Conservation (phyloP, 2,329 filamentous ascomycete genomes). For the Penicillium sp. region DNA sequence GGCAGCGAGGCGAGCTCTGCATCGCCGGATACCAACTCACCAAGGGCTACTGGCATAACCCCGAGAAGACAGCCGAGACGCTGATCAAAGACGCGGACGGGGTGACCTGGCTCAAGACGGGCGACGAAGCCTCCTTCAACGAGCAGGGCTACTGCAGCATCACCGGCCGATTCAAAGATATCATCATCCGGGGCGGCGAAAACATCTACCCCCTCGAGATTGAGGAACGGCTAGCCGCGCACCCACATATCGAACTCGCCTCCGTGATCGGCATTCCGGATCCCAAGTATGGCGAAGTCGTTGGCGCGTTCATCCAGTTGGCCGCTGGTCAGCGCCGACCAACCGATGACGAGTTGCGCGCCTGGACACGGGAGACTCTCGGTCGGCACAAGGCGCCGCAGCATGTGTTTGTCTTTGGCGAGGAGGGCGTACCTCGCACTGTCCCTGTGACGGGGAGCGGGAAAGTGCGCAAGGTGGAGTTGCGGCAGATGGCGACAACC, state of each 20-base stretch:
- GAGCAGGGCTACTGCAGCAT: slow-evolving; percentile 68
- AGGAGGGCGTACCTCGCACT: slow-evolving; percentile 53
- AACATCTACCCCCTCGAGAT: slow-evolving; percentile 76
- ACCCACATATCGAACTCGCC: slow-evolving; percentile 64
- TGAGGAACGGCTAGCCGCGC: slow-evolving; percentile 69
- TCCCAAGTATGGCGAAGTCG: slow-evolving; percentile 72
- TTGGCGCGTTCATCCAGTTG: slow-evolving; percentile 61
- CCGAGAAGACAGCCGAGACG: slow-evolving; percentile 72
- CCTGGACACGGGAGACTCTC: slow-evolving; percentile 64
- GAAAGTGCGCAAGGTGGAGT: slow-evolving; percentile 66
- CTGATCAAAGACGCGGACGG: slow-evolving; percentile 65
- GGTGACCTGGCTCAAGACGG: slow-evolving; percentile 65
- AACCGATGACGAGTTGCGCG: slow-evolving; percentile 57
- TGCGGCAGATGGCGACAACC: slow-evolving; percentile 52
- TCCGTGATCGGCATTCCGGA: slow-evolving; percentile 71
- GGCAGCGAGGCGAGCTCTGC: slow-evolving; percentile 71
- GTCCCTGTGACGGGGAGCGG: slow-evolving; percentile 71
- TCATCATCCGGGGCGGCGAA: slow-evolving; percentile 75
- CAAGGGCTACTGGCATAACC: slow-evolving; percentile 65
- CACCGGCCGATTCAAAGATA: slow-evolving; percentile 76
- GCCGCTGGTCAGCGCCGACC: slow-evolving; percentile 42
- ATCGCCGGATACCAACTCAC: slow-evolving; percentile 76
- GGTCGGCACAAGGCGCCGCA: slow-evolving; percentile 70
- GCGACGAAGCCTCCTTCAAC: slow-evolving; percentile 58
- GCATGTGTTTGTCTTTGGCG: slow-evolving; percentile 75